A percentile compares a stretch with the other conserved stretches of the same genome.
phyloP scores from a whole-genome alignment of 352 stramenopile genomes.

The Peronospora destructor region DNA sequence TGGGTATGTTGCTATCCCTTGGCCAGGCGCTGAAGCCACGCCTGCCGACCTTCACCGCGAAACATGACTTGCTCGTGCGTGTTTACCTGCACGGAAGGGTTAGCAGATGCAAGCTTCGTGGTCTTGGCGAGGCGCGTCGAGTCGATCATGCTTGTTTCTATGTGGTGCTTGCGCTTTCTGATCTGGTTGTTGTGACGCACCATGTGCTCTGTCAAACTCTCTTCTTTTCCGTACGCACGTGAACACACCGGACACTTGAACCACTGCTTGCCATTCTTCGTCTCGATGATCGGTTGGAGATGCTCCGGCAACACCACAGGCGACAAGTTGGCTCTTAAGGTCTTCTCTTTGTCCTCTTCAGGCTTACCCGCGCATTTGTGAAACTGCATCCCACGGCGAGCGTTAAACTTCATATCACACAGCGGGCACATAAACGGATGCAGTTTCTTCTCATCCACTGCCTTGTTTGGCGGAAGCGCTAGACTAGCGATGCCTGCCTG shows the following conservation, averaged over 20 bases:
- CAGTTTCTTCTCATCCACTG: slow-evolving; percentile 83
- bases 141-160: slow-evolving; percentile 76
- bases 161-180: slow-evolving; percentile 83
- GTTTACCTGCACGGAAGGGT: slow-evolving; percentile 84
- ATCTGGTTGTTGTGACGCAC: slow-evolving; percentile 77
- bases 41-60: slow-evolving; percentile 55
- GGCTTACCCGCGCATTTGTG: slow-evolving; percentile 69
- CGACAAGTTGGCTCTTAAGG: slow-evolving; percentile 32
- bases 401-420: slow-evolving; percentile 86
- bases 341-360: slow-evolving; percentile 29
- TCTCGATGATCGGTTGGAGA: slow-evolving; percentile 60
- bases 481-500: slow-evolving; percentile 41
- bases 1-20: slow-evolving; percentile 28
- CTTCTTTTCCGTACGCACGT: slow-evolving; percentile 72
- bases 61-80: slow-evolving; percentile 84
- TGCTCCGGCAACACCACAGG: slow-evolving; percentile 65
- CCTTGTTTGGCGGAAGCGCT: slow-evolving; percentile 59
- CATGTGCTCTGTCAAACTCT: slow-evolving; percentile 74
- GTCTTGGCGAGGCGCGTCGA: slow-evolving; percentile 72
- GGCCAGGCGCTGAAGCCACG: slow-evolving; percentile 70
- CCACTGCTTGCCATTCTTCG: slow-evolving; percentile 77
- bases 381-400: slow-evolving; percentile 76
- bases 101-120: slow-evolving; percentile 73
- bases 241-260: slow-evolving; percentile 81
- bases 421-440: slow-evolving; percentile 73